These are phyloP conservation scores for Yarrowia bubula DNA, from an alignment of 805 yeast genomes.

Conservation along the genomic window DNA sequence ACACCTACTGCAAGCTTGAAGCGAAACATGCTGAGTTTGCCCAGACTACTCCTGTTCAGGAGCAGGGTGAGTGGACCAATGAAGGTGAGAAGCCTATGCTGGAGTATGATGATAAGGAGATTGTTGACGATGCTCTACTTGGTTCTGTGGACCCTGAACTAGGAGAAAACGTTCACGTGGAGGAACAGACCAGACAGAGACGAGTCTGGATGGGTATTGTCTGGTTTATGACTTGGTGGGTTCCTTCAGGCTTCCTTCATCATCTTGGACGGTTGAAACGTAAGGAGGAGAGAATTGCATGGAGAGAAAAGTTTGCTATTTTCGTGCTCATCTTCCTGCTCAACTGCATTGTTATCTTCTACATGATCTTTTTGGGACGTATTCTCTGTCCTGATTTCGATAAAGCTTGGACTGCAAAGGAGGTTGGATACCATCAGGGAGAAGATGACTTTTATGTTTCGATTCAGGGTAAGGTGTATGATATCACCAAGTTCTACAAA, in stretches of 20 bases:
- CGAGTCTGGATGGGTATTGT: slow-evolving; percentile 43
- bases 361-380: slow-evolving; percentile 42
- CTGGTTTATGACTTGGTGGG: slow-evolving; percentile 43
- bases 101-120: slow-evolving; percentile 1
- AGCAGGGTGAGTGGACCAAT: slow-evolving; percentile 7
- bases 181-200: slow-evolving; percentile 37
- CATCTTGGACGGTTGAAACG: slow-evolving; percentile 38
- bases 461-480: slow-evolving; percentile 43
- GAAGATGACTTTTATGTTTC: slow-evolving; percentile 38
- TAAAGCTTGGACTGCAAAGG: slow-evolving; percentile 40
- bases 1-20: slow-evolving; percentile 42
- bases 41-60: slow-evolving; percentile 18
- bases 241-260: slow-evolving; percentile 40
- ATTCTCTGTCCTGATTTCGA: slow-evolving; percentile 44
- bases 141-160: slow-evolving; percentile 59
- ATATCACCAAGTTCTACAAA: slow-evolving; percentile 42
- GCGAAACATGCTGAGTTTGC: slow-evolving; percentile 28
- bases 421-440: slow-evolving; percentile 38
- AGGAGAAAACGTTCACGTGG: slow-evolving; percentile 49
- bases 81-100: background rate
- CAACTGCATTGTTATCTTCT: slow-evolving; percentile 38
- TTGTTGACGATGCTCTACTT: background rate
- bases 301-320: slow-evolving; percentile 47
- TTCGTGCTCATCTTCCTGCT: slow-evolving; percentile 44
- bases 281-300: slow-evolving; percentile 42